phyloP scores from a whole-genome alignment of 768 basidiomycete genomes.

The Daedaleopsis nitida region DNA sequence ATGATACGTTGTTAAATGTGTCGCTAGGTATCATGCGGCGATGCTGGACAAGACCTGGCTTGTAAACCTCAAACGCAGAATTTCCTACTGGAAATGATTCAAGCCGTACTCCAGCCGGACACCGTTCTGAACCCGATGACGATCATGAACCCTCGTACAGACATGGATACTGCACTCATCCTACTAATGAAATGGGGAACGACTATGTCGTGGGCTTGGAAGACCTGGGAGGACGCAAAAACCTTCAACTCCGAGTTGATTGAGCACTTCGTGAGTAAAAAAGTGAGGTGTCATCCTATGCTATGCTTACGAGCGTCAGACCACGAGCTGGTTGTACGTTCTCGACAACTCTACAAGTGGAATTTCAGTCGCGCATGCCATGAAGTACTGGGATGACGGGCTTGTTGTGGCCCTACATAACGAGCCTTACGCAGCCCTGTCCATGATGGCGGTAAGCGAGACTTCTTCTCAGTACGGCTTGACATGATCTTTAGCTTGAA shows the following conservation, averaged over 20 bases:
- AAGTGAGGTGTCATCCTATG: too few relatives aligned
- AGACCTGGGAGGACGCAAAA: constrained; percentile 57
- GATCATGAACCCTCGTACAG: constrained; percentile 18
- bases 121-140: constrained; percentile 10
- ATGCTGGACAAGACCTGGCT: constrained; percentile 4
- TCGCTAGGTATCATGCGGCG: constrained; percentile 7
- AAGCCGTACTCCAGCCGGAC: constrained; percentile 38
- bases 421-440: constrained; percentile 11
- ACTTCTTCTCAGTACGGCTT: background rate
- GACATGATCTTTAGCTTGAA: background rate
- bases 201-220: constrained; percentile 67
- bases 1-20: background rate
- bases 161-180: constrained; percentile 44
- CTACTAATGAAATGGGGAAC: constrained; percentile 63
- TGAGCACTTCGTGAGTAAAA: constrained; percentile 24
- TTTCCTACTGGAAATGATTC: constrained; percentile 47
- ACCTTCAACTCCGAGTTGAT: constrained; percentile 51
- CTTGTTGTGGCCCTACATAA: constrained; percentile 11
- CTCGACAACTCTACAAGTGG: constrained; percentile 24
- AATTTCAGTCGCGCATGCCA: background rate
- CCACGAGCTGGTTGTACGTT: constrained; percentile 55
- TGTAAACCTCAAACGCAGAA: constrained; percentile 52
- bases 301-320: constrained; percentile 35
- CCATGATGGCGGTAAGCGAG: constrained; percentile 17
- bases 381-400: constrained; percentile 18